Percentiles rank a stretch among this genome's conserved stretches.
phyloP scores from a whole-genome alignment of 2,329 filamentous ascomycete species.

The Diaporthe velutina region DNA sequence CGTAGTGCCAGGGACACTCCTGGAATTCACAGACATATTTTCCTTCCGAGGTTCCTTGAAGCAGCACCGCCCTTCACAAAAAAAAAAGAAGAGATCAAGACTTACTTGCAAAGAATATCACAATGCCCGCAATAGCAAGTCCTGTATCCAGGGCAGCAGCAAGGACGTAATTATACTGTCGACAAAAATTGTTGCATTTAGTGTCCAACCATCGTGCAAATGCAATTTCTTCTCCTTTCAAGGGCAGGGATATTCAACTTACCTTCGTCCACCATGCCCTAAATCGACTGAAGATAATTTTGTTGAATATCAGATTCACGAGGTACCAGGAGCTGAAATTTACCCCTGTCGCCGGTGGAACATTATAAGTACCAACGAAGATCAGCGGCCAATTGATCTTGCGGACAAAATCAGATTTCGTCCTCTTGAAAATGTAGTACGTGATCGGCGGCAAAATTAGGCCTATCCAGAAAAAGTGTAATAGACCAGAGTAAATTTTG shows the following conservation, averaged over 20 bases:
- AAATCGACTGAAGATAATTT: slow-evolving; percentile 55
- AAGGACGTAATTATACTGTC: slow-evolving; percentile 55
- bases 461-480: slow-evolving; percentile 66
- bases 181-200: not conserved
- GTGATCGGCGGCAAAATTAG: slow-evolving; percentile 56
- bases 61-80: too few species aligned
- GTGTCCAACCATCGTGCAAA: not conserved
- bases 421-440: slow-evolving; percentile 55
- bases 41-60: too few species aligned
- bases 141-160: slow-evolving; percentile 50
- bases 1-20: too few species aligned
- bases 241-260: not conserved
- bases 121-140: slow-evolving; percentile 49
- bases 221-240: not conserved
- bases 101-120: slow-evolving; percentile 50
- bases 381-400: slow-evolving; percentile 53
- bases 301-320: slow-evolving; percentile 60
- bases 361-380: slow-evolving; percentile 53
- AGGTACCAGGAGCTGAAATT: slow-evolving; percentile 56
- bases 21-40: too few species aligned
- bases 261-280: slow-evolving; percentile 58
- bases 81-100: too few species aligned
- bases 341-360: slow-evolving; percentile 53
- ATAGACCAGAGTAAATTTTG: slow-evolving; percentile 58
- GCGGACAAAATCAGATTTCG: slow-evolving; percentile 49